These are phyloP conservation scores for Coemansia reversa DNA, from an alignment of 192 early-diverging fungal species.

Conservation along the genomic window DNA sequence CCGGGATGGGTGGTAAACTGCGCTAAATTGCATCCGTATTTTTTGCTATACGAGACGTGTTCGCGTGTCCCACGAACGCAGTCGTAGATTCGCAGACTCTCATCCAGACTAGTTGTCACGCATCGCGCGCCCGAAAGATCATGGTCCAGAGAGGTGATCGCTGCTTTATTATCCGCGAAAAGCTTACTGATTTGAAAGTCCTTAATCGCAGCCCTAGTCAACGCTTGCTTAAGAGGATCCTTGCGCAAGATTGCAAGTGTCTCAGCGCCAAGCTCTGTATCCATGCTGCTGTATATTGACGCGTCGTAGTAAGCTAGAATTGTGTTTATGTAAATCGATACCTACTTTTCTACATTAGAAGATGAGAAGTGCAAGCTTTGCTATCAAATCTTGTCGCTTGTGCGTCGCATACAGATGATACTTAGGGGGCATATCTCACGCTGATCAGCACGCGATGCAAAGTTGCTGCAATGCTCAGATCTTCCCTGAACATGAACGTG, in stretches of 20 bases:
- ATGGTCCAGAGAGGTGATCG: conserved; percentile 82
- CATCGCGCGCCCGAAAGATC: conserved; percentile 72
- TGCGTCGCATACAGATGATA: neutral
- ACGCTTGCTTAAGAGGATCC: conserved; percentile 31
- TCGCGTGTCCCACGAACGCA: conserved; percentile 70
- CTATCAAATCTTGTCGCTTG: neutral
- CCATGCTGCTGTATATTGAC: neutral
- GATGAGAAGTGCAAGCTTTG: neutral
- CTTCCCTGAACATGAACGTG: neutral
- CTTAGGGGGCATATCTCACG: neutral
- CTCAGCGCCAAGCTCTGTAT: conserved; percentile 16
- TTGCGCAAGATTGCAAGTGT: conserved; percentile 23
- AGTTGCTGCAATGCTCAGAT: neutral
- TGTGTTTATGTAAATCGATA: neutral
- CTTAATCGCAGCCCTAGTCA: conserved; percentile 16
- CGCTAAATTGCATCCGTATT: conserved; percentile 89
- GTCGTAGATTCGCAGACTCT: conserved; percentile 85
- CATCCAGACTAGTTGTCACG: conserved; percentile 81
- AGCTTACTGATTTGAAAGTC: conserved; percentile 61
- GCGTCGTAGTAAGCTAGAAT: neutral
- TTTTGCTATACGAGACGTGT: conserved; percentile 84
- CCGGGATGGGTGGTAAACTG: conserved; percentile 81
- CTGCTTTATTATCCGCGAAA: conserved; percentile 71
- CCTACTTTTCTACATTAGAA: neutral
- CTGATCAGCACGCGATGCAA: neutral